Percentiles rank a stretch among this genome's conserved stretches.
Conservation (phyloP, 306 rosid species). For the Trichosanthes cucumerina region DNA sequence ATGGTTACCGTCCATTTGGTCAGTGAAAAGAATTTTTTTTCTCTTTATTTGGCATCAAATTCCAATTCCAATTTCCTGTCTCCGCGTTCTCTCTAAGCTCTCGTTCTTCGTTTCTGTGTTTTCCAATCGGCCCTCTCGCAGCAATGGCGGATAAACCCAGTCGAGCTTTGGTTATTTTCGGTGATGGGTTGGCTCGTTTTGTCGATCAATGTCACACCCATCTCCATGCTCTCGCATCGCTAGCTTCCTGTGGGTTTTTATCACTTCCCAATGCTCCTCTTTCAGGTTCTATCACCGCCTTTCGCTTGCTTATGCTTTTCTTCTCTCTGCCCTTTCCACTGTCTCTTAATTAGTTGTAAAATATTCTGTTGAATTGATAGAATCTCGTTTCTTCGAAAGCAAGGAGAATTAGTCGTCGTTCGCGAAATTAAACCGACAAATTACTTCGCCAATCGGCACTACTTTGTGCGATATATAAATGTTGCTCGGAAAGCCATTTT, state of each 20-base stretch:
- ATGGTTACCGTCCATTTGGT: no score
- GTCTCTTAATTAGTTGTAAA: background rate
- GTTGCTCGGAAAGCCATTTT: background rate
- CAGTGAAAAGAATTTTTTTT: no score
- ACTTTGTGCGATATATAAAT: background rate
- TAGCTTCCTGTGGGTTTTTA: slow-evolving; percentile 61
- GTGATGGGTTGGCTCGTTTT: slow-evolving; percentile 60
- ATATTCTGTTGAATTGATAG: background rate
- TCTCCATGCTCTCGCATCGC: slow-evolving; percentile 58
- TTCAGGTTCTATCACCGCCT: slow-evolving; percentile 35
- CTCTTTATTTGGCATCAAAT: background rate
- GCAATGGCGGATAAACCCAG: slow-evolving; percentile 86
- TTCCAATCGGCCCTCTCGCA: background rate
- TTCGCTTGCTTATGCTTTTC: background rate
- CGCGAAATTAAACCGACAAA: background rate
- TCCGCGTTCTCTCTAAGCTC: background rate
- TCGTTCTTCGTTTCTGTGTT: background rate
- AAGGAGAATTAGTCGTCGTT: background rate
- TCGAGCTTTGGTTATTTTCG: slow-evolving; percentile 62
- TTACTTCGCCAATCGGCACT: background rate
- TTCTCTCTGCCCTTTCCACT: background rate
- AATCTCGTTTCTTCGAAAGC: background rate
- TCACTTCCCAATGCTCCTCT: slow-evolving; percentile 50
- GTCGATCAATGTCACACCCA: slow-evolving; percentile 38
- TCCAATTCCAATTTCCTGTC: background rate